A percentile compares a stretch with the other conserved stretches of the same genome.
phyloP scores from a whole-genome alignment of 73 alveolate genomes.

The Loxodes magnus region DNA sequence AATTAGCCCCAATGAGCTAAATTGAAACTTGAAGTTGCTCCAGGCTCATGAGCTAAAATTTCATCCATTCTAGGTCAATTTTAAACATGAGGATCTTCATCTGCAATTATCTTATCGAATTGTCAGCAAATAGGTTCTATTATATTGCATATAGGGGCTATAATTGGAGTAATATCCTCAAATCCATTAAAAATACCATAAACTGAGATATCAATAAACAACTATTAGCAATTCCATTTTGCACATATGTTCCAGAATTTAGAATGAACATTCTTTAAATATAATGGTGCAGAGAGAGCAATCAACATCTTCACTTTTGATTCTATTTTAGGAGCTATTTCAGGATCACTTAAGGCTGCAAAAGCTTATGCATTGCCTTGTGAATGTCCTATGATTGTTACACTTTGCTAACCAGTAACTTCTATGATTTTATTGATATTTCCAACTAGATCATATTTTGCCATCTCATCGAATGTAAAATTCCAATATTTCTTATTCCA shows the following conservation, averaged over 20 bases:
- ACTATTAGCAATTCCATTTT: too few relatives aligned
- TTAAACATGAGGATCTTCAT: conserved; percentile 26
- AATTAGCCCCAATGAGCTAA: conserved; percentile 69
- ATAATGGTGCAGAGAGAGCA: conserved; percentile 43
- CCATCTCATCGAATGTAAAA: conserved; percentile 84
- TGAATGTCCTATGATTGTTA: conserved; percentile 88
- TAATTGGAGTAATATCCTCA: too few relatives aligned
- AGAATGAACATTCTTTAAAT: too few relatives aligned
- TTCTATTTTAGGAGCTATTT: conserved; percentile 24
- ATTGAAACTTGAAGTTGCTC: conserved; percentile 82
- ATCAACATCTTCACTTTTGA: conserved; percentile 20
- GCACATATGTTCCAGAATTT: too few relatives aligned
- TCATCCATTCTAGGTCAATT: conserved; percentile 36
- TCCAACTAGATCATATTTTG: conserved; percentile 75
- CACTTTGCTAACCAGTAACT: conserved; percentile 49
- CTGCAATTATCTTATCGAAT: conserved; percentile 22
- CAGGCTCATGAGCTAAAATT: conserved; percentile 83
- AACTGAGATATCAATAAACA: too few relatives aligned
- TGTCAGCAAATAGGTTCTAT: conserved; percentile 22
- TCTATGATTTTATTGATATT: conserved; percentile 46
- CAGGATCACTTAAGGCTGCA: conserved; percentile 52
- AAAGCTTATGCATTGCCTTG: conserved; percentile 88
- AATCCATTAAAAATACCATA: too few relatives aligned
- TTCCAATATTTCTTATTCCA: conserved; percentile 63
- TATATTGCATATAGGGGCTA: too few relatives aligned